Evolutionary conservation across 2,329 filamentous ascomycete species (phyloP).

Genomic region (Ophiocordyceps camponoti-leonardi): DNA sequence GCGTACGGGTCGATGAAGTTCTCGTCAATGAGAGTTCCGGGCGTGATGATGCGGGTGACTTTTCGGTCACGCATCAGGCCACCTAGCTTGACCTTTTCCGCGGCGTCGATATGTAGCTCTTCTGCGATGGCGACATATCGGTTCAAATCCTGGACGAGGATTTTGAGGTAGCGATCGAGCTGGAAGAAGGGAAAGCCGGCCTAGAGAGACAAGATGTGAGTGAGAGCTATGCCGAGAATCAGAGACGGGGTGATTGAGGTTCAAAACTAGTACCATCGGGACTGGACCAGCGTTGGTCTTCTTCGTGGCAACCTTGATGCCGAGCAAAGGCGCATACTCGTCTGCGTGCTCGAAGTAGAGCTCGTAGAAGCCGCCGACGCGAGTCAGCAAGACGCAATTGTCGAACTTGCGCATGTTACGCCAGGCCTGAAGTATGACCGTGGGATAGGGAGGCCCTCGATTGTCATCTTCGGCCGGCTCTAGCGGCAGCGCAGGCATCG

Average conservation of each 20-base stretch:
- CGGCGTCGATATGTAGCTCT: constrained; percentile 63
- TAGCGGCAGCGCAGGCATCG: constrained; percentile 7
- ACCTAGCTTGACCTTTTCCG: constrained; percentile 54
- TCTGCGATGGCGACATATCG: constrained; percentile 89
- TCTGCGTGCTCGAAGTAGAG: constrained; percentile 94
- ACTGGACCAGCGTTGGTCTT: constrained; percentile 66
- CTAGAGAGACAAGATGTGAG: constrained; percentile 21
- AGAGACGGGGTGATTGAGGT: constrained; percentile 1
- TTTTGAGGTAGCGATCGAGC: constrained; percentile 81
- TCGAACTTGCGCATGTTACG: constrained; percentile 83
- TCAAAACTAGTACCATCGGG: constrained; percentile 51
- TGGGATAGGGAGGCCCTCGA: constrained; percentile 49
- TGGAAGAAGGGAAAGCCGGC: constrained; percentile 90
- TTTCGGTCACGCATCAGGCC: constrained; percentile 71
- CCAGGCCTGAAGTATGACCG: constrained; percentile 72
- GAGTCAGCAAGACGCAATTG: constrained; percentile 79
- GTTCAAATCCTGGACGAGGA: constrained; percentile 77
- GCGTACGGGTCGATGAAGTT: constrained; percentile 90
- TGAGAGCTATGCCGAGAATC: not conserved
- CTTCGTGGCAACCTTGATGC: constrained; percentile 70
- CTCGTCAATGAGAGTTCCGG: constrained; percentile 91
- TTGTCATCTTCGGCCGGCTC: constrained; percentile 17
- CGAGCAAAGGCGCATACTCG: constrained; percentile 69
- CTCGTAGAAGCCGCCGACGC: constrained; percentile 94
- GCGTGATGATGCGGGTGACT: constrained; percentile 78